phyloP scores from a whole-genome alignment of 306 rosid species.

The Rubus parviflorus region DNA sequence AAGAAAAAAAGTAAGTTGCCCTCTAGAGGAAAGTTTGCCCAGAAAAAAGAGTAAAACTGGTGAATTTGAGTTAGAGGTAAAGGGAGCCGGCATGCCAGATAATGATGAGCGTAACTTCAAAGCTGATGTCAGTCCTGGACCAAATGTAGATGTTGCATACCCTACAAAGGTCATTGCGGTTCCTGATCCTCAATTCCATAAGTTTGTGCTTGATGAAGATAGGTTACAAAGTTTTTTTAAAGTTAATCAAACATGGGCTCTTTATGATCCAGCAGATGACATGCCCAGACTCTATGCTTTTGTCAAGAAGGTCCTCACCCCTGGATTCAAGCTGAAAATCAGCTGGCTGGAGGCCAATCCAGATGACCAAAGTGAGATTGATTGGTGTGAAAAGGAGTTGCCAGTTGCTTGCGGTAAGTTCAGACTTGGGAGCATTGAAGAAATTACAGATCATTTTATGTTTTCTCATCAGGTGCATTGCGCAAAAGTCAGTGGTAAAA shows the following conservation, averaged over 20 bases:
- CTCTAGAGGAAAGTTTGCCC: constrained; percentile 26
- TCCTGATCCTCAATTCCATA: constrained; percentile 75
- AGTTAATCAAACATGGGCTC: constrained; percentile 66
- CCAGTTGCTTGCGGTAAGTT: constrained; percentile 76
- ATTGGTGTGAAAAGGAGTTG: constrained; percentile 51
- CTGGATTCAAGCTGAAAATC: constrained; percentile 56
- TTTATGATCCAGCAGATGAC: constrained; percentile 54
- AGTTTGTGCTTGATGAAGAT: constrained; percentile 49
- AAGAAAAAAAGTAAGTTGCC: constrained; percentile 15
- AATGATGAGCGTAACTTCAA: constrained; percentile 27
- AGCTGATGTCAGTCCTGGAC: constrained; percentile 19
- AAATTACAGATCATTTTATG: constrained; percentile 34
- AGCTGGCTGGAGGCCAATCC: constrained; percentile 71
- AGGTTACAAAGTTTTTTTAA: constrained; percentile 47
- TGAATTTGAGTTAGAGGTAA: constrained; percentile 7
- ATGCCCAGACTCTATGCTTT: constrained; percentile 89
- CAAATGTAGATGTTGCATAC: constrained; percentile 25
- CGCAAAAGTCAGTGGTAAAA: constrained; percentile 33
- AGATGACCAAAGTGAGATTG: constrained; percentile 41
- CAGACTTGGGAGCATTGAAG: constrained; percentile 37
- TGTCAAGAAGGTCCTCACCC: constrained; percentile 58
- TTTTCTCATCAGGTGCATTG: constrained; percentile 70
- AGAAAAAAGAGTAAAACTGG: constrained; percentile 30
- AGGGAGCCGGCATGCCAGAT: constrained; percentile 38
- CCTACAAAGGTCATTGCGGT: constrained; percentile 1